These are phyloP conservation scores for Metschnikowia noctiluminum DNA, from an alignment of 805 yeast species.

Conservation along the genomic window DNA sequence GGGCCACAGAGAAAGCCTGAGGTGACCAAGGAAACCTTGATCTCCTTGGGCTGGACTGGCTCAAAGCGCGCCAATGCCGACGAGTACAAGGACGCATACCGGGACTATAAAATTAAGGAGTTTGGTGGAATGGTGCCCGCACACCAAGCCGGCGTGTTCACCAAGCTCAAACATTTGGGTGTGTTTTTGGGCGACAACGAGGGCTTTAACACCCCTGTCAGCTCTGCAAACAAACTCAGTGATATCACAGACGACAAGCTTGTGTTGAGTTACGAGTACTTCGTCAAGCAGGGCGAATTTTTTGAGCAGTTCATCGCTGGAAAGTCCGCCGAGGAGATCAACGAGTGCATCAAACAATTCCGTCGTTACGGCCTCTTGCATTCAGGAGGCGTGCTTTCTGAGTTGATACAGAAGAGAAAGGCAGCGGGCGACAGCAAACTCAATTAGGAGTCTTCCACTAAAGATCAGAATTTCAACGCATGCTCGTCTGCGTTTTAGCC, in stretches of 20 bases:
- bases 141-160: constrained; percentile 66
- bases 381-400: constrained; percentile 39
- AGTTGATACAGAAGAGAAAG: constrained; percentile 40
- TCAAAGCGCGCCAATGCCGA: constrained; percentile 67
- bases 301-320: constrained; percentile 39
- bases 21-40: constrained; percentile 51
- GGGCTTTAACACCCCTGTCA: constrained; percentile 68
- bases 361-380: constrained; percentile 64
- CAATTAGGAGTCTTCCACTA: background rate
- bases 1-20: constrained; percentile 23
- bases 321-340: constrained; percentile 39
- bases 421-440: constrained; percentile 23
- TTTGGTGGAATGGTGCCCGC: constrained; percentile 79
- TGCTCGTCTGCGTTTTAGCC: too few relatives aligned
- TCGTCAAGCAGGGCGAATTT: constrained; percentile 47
- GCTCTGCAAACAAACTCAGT: constrained; percentile 34
- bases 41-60: constrained; percentile 92
- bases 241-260: constrained; percentile 42
- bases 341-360: constrained; percentile 52
- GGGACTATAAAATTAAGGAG: constrained; percentile 58
- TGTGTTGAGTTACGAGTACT: constrained; percentile 53
- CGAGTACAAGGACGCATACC: constrained; percentile 67
- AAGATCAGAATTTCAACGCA: background rate
- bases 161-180: constrained; percentile 56
- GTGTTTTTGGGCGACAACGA: constrained; percentile 69